Evolutionary conservation across 176 grass and related monocot genomes (phyloP).

Genomic region (Bromus sterilis): DNA sequence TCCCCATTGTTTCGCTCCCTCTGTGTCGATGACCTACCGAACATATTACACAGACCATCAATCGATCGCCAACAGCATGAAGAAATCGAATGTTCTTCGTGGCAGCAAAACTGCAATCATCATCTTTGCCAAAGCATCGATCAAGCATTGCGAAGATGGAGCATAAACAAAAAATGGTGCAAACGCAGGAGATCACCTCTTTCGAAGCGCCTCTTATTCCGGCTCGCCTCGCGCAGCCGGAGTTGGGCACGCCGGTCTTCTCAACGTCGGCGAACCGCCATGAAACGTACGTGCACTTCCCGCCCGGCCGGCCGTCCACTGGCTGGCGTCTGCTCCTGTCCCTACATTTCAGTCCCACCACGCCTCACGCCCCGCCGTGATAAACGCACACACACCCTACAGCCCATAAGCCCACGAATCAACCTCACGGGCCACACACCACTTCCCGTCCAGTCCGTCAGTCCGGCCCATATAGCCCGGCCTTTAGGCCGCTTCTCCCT

Average conservation of each 20-base stretch:
- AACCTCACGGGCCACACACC: neutral
- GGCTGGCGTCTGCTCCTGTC: neutral
- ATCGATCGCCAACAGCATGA: neutral
- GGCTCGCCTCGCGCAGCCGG: neutral
- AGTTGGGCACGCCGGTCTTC: neutral
- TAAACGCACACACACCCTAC: neutral
- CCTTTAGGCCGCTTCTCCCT: neutral
- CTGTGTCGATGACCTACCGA: neutral
- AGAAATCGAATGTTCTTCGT: neutral
- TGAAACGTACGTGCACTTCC: neutral
- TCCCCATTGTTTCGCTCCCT: slow-evolving; percentile 41
- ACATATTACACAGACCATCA: neutral
- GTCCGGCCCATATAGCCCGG: neutral
- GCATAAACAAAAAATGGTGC: neutral
- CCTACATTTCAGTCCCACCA: slow-evolving; percentile 9
- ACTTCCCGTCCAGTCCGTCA: neutral
- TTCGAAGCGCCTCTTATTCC: neutral
- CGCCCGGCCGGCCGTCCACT: neutral
- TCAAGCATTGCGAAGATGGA: neutral
- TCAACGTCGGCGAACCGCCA: slow-evolving; percentile 13
- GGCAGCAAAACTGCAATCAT: neutral
- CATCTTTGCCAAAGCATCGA: neutral
- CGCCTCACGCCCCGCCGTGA: neutral
- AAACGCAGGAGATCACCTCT: neutral
- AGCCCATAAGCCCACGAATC: neutral